A percentile compares a stretch with the other conserved stretches of the same genome.
phyloP scores from a whole-genome alignment of 352 stramenopile species.

The Pythium biforme region DNA sequence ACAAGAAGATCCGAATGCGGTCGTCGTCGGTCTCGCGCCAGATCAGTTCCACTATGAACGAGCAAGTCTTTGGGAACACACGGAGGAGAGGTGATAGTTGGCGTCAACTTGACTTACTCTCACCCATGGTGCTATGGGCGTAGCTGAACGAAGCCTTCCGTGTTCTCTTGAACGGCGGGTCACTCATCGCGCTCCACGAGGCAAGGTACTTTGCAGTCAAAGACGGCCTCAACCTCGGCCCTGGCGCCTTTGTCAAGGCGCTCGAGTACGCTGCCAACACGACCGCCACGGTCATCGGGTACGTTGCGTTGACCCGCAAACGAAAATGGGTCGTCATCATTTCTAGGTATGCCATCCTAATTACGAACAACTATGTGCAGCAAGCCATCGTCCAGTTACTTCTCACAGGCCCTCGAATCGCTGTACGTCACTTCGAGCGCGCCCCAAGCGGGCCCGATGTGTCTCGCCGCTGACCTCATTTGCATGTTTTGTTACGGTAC shows the following conservation, averaged over 20 bases:
- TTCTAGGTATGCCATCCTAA: neutral
- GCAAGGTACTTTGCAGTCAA: conserved; percentile 50
- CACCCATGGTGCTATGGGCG: neutral
- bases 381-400: conserved; percentile 51
- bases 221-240: conserved; percentile 47
- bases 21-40: conserved; percentile 53
- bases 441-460: neutral
- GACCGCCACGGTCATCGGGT: conserved; percentile 48
- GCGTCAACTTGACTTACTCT: neutral
- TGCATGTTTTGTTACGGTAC: too few species aligned
- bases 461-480: neutral
- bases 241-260: conserved; percentile 52
- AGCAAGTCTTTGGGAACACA: conserved; percentile 16
- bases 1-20: conserved; percentile 43
- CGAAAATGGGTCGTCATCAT: neutral
- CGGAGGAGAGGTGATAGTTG: neutral
- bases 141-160: conserved; percentile 61
- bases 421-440: conserved; percentile 29
- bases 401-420: conserved; percentile 39
- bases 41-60: conserved; percentile 59
- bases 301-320: conserved; percentile 1
- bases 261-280: conserved; percentile 48
- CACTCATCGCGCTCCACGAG: conserved; percentile 55
- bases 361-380: conserved; percentile 15
- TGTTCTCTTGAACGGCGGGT: conserved; percentile 45